Percentiles rank a stretch among this genome's conserved stretches.
Evolutionary conservation across 306 rosid genomes (phyloP).

Genomic region (Gastrolobium villosum): DNA sequence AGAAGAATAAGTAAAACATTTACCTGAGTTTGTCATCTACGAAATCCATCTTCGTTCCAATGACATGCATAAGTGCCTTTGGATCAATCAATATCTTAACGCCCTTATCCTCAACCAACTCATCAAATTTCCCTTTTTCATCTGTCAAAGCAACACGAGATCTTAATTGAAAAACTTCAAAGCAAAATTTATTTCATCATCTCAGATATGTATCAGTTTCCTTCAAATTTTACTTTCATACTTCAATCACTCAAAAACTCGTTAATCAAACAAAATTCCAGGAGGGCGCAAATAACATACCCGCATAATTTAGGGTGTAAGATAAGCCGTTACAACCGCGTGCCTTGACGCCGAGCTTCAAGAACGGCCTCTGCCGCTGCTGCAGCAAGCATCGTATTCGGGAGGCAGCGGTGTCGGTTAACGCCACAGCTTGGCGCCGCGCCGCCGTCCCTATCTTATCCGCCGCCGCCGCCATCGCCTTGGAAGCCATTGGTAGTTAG

Average conservation of each 20-base stretch:
- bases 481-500: conserved; percentile 50
- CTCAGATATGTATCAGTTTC: not conserved
- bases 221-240: not conserved
- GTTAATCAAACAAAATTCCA: not conserved
- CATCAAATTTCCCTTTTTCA: too few species aligned
- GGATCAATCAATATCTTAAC: too few species aligned
- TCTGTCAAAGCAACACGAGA: too few species aligned
- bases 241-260: not conserved
- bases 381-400: conserved; percentile 63
- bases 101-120: too few species aligned
- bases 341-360: conserved; percentile 83
- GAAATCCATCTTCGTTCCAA: too few species aligned
- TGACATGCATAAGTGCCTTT: too few species aligned
- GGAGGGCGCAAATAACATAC: conserved; percentile 38
- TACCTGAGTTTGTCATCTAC: too few species aligned
- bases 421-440: conserved; percentile 65
- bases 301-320: conserved; percentile 79
- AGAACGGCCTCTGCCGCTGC: conserved; percentile 70
- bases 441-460: conserved; percentile 50
- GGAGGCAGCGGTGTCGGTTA: conserved; percentile 70
- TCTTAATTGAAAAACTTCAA: not conserved
- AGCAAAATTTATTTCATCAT: not conserved
- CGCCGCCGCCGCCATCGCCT: conserved; percentile 46
- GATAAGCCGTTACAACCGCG: conserved; percentile 85
- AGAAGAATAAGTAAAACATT: too few species aligned